Conservation (phyloP, 164 flowering plant genomes). For the Magnolia officinalis region DNA sequence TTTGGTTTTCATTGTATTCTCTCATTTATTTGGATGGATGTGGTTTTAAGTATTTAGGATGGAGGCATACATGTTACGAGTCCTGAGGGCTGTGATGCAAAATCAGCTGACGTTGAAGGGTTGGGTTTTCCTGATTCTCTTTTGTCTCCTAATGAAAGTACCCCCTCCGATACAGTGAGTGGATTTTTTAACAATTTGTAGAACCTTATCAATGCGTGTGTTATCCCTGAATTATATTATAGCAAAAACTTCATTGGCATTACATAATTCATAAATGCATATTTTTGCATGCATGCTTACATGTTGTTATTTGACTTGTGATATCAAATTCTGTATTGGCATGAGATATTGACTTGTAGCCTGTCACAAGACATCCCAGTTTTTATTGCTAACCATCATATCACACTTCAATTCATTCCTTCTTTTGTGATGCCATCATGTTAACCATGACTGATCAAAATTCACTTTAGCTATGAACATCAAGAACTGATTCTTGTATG, state of each 20-base stretch:
- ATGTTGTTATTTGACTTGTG: not conserved
- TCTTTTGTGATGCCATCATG: not conserved
- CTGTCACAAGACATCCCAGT: not conserved
- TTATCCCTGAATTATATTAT: not conserved
- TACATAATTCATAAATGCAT: not conserved
- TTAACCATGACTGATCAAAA: not conserved
- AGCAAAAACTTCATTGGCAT: not conserved
- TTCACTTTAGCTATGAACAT: not conserved
- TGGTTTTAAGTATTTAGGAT: slow-evolving; percentile 23
- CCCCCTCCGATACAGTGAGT: slow-evolving; percentile 14
- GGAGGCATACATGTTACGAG: slow-evolving; percentile 6
- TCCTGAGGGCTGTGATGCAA: slow-evolving; percentile 13
- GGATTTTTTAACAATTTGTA: not conserved
- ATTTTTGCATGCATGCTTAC: not conserved
- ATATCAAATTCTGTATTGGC: not conserved
- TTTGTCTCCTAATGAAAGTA: slow-evolving; percentile 15
- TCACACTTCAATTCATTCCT: not conserved
- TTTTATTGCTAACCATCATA: too few species aligned
- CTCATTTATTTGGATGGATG: not conserved
- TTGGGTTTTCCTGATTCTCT: slow-evolving; percentile 11
- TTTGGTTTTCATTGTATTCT: not conserved
- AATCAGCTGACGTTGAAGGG: slow-evolving; percentile 11
- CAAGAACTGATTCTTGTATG: slow-evolving; percentile 8
- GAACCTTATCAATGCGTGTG: not conserved
- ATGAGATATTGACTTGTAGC: not conserved